Evolutionary conservation across 495 filamentous ascomycete species (phyloP).

Genomic region (Penicillium herquei): DNA sequence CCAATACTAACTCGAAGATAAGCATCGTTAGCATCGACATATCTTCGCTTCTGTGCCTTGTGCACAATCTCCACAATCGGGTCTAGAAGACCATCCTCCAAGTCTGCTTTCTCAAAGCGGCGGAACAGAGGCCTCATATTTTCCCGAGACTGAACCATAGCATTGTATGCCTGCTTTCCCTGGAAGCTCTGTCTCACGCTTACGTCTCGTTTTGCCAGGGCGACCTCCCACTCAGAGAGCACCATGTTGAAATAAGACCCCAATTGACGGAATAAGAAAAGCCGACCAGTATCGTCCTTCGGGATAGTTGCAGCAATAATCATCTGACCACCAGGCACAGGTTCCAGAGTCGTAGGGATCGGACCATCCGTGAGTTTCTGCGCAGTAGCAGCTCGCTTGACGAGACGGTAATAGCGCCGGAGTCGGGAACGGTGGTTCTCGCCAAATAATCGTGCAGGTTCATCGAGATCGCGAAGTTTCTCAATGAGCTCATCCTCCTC

Average conservation of each 20-base stretch:
- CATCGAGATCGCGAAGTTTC: conserved; percentile 66
- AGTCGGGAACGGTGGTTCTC: conserved; percentile 71
- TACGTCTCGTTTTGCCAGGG: conserved; percentile 64
- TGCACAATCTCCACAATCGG: conserved; percentile 92
- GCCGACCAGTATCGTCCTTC: conserved; percentile 52
- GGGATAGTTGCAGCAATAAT: conserved; percentile 65
- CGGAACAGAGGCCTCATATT: conserved; percentile 90
- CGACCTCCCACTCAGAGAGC: conserved; percentile 79
- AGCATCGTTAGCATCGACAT: conserved; percentile 95
- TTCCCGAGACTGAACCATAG: conserved; percentile 77
- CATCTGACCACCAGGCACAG: conserved; percentile 84
- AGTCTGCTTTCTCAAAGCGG: conserved; percentile 74
- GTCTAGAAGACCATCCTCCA: conserved; percentile 75
- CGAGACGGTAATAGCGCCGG: conserved; percentile 64
- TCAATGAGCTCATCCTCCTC: conserved; percentile 64
- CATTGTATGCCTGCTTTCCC: conserved; percentile 71
- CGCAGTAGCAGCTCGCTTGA: conserved; percentile 41
- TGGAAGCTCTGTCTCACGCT: conserved; percentile 69
- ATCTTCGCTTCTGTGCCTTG: conserved; percentile 82
- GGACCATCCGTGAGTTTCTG: conserved; percentile 59
- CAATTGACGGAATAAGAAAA: conserved; percentile 80
- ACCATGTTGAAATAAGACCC: conserved; percentile 93
- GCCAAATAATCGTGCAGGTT: conserved; percentile 78
- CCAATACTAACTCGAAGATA: conserved; percentile 92
- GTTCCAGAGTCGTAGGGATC: conserved; percentile 68